A percentile compares a stretch with the other conserved stretches of the same genome.
Evolutionary conservation across 441 rosid species (phyloP).

Genomic region (Brassica balearica): DNA sequence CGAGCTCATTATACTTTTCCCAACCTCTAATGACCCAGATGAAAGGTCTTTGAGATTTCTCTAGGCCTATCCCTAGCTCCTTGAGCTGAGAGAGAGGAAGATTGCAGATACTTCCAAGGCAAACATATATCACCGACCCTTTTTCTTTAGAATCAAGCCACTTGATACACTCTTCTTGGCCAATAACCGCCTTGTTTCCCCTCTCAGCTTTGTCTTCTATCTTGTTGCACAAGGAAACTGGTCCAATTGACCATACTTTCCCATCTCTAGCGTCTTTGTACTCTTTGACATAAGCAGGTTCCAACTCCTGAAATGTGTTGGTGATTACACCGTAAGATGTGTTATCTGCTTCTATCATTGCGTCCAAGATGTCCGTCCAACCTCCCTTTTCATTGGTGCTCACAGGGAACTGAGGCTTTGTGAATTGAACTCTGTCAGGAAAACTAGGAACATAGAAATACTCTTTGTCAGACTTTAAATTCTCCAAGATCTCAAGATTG

Average conservation of each 20-base stretch:
- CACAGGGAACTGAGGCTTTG: conserved; percentile 30
- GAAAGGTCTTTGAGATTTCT: conserved; percentile 46
- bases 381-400: not conserved
- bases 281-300: no score
- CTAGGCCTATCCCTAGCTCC: conserved; percentile 50
- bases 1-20: conserved; percentile 40
- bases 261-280: no score
- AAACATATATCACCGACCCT: conserved; percentile 48
- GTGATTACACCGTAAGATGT: conserved; percentile 41
- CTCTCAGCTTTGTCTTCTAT: conserved; percentile 43
- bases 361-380: not conserved
- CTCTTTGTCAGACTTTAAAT: conserved; percentile 37
- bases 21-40: conserved; percentile 50
- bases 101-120: conserved; percentile 47
- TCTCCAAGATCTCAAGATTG: conserved; percentile 24
- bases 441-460: conserved; percentile 53
- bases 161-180: conserved; percentile 18
- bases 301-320: conserved; percentile 38
- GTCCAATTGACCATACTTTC: no score
- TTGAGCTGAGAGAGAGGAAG: conserved; percentile 36
- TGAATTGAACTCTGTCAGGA: conserved; percentile 54
- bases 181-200: conserved; percentile 39
- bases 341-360: not conserved
- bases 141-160: conserved; percentile 47
- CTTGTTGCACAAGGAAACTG: no score